phyloP scores from a whole-genome alignment of 1,139 yeast species.

The Cylindricascospora bacillispora region DNA sequence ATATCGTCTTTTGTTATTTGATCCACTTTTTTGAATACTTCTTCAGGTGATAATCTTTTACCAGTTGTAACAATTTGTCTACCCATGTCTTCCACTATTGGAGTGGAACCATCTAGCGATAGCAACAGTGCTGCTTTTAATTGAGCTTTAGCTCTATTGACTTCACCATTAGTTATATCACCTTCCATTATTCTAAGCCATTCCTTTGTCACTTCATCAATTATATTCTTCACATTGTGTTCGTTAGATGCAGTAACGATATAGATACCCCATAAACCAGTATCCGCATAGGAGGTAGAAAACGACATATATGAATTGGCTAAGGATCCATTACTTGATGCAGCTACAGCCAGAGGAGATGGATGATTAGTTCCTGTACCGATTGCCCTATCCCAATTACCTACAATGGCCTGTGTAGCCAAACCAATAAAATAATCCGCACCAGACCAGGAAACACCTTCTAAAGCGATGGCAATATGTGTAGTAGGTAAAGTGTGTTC shows the following conservation, averaged over 20 bases:
- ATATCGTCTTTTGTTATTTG: conserved; percentile 69
- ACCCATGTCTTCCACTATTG: conserved; percentile 95
- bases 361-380: conserved; percentile 66
- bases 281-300: conserved; percentile 93
- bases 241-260: conserved; percentile 67
- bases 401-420: conserved; percentile 92
- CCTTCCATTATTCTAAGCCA: conserved; percentile 82
- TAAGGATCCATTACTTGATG: conserved; percentile 38
- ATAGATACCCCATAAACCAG: conserved; percentile 96
- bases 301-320: conserved; percentile 95
- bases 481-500: conserved; percentile 80
- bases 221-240: conserved; percentile 50
- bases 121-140: conserved; percentile 81
- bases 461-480: conserved; percentile 89
- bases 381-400: conserved; percentile 92
- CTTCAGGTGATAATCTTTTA: conserved; percentile 78
- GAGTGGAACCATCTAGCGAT: conserved; percentile 88
- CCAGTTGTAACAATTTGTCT: conserved; percentile 96
- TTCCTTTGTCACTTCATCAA: conserved; percentile 69
- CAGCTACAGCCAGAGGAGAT: conserved; percentile 64
- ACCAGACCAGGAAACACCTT: conserved; percentile 96
- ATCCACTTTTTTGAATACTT: conserved; percentile 77
- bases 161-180: conserved; percentile 68
- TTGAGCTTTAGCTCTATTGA: conserved; percentile 88
- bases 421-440: conserved; percentile 92